Base-by-base conservation (phyloP, 1,284 basidiomycete genomes). In the Fomitiporia mediterranea region DNA sequence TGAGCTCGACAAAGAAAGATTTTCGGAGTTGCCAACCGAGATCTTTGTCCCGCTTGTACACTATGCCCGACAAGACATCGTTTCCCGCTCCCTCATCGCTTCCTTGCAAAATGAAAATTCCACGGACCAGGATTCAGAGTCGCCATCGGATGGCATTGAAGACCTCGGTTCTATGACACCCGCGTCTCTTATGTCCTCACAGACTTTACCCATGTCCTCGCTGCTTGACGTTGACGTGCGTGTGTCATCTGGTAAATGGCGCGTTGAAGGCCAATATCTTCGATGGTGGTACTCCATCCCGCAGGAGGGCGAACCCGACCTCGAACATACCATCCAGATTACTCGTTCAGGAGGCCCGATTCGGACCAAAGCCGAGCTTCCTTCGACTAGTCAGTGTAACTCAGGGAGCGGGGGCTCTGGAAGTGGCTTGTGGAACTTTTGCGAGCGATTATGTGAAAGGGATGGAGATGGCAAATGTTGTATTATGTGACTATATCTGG, bases 1-100 rank as follows among this genome's bases (percentile, higher is more conserved):
- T n/a, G n/a, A n/a, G n/a, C n/a, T 53, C 1, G 60, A 58, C 6
- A 34, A 56, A 4, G 64, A 62, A 3, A 61, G 56, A 52, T 68
- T 69, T 42, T 70, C 71, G 6, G 71, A 70, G 23, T 69, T 83
- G 1, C 77, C 83, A 9, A 96, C 92, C 8, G 92, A 95, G 75
- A 86, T 97, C 15, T 98, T 82, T 67, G 68, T 97, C 0, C 94
- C 94, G 1, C 77, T 91, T 52, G 82, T 95, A n/a, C 94, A 97
- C 69, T 98, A 84, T 65, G 93, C 91, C 3, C 75, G 75, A 9
- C 73, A 76, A 13, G 66, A 65, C 25, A 66, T 73, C 43, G 65
- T 77, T 21, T 61, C 63, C 19, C 64, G 56, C 47, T 55, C 7
- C 11, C 21, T 2, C 51, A 50, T 23, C 34, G 59, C 39, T 48